Evolutionary conservation across 176 grass and related monocot genomes (phyloP).

Genomic region (Stipa capillata): DNA sequence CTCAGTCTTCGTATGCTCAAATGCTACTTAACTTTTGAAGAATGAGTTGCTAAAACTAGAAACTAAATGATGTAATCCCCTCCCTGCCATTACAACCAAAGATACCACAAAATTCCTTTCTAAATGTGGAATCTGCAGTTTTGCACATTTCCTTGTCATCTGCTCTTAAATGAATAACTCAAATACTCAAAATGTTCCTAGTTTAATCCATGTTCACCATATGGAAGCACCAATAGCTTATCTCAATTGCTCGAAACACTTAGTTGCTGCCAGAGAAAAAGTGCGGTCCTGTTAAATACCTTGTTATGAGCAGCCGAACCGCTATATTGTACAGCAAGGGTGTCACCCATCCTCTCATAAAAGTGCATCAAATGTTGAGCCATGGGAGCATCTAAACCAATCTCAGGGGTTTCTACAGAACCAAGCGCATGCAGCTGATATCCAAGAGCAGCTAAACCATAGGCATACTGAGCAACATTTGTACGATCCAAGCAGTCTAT

Average conservation of each 20-base stretch:
- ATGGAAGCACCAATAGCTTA: too few relatives aligned
- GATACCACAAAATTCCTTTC: not conserved
- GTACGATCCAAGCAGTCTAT: slow-evolving; percentile 97
- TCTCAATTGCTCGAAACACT: not conserved
- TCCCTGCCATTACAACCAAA: not conserved
- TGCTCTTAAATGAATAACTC: not conserved
- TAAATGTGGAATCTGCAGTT: not conserved
- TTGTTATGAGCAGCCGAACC: slow-evolving; percentile 97
- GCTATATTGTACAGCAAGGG: slow-evolving; percentile 78
- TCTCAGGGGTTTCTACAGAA: slow-evolving; percentile 40
- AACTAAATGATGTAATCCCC: not conserved
- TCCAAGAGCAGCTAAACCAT: slow-evolving; percentile 84
- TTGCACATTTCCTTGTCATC: too few relatives aligned
- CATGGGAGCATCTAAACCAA: slow-evolving; percentile 65
- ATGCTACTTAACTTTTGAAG: not conserved
- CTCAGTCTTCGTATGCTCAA: not conserved
- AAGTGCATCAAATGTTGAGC: slow-evolving; percentile 79
- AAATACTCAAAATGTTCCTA: not conserved
- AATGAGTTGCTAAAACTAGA: not conserved
- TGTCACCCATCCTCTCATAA: slow-evolving; percentile 91
- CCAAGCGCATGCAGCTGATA: slow-evolving; percentile 68
- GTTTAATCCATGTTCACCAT: too few relatives aligned
- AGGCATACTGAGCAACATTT: slow-evolving; percentile 93
- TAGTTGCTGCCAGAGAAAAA: not conserved
- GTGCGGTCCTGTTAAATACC: slow-evolving; percentile 31